Conservation (phyloP, 2,329 filamentous ascomycete species). For the Aspergillus persii region DNA sequence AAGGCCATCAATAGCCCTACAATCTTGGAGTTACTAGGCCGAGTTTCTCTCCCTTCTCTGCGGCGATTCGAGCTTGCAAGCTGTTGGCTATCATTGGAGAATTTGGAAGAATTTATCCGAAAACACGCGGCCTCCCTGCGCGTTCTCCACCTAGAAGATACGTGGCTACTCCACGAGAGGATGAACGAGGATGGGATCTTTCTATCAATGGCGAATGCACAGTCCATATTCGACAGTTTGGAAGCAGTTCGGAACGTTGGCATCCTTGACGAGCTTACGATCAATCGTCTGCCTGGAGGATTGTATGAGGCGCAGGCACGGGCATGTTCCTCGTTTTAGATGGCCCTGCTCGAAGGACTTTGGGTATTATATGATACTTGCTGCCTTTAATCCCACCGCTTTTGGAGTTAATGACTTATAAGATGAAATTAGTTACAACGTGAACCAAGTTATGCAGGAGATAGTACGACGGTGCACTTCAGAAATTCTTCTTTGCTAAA, state of each 20-base stretch:
- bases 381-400: no score
- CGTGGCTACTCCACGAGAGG: slow-evolving; percentile 4
- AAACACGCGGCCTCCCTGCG: not conserved
- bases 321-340: not conserved
- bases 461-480: no score
- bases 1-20: slow-evolving; percentile 6
- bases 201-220: not conserved
- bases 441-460: no score
- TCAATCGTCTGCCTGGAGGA: not conserved
- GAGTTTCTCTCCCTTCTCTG: slow-evolving; percentile 4
- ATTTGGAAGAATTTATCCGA: slow-evolving; percentile 5
- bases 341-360: no score
- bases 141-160: slow-evolving; percentile 7
- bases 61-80: slow-evolving; percentile 5
- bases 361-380: no score
- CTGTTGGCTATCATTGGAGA: slow-evolving; percentile 10
- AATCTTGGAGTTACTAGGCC: slow-evolving; percentile 6
- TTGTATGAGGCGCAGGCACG: not conserved
- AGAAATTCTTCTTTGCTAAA: no score
- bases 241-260: not conserved
- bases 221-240: not conserved
- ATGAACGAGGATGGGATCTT: not conserved
- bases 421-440: no score
- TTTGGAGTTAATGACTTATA: no score
- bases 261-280: not conserved